phyloP scores from a whole-genome alignment of 345 rosid species.

The Syzygium jambos region DNA sequence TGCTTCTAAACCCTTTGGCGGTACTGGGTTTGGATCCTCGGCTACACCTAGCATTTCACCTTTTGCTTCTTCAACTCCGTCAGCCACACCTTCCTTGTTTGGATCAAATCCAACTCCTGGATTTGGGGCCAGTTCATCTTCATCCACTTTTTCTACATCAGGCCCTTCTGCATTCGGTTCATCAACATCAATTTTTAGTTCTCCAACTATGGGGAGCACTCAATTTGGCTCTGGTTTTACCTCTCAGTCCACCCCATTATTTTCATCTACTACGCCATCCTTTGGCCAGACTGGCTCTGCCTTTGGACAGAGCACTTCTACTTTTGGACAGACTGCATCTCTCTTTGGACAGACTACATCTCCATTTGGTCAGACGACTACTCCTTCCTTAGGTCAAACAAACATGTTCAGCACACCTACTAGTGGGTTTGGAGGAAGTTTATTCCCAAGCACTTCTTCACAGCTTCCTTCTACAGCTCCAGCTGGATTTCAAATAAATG shows the following conservation, averaged over 20 bases:
- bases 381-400: constrained; percentile 42
- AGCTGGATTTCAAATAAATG: constrained; percentile 42
- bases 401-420: constrained; percentile 46
- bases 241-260: constrained; percentile 55
- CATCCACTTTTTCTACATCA: constrained; percentile 38
- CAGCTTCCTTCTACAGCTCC: constrained; percentile 29
- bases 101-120: constrained; percentile 30
- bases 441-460: constrained; percentile 45
- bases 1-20: constrained; percentile 30
- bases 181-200: constrained; percentile 44
- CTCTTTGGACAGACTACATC: constrained; percentile 7
- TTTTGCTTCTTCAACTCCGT: constrained; percentile 38
- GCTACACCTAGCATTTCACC: constrained; percentile 17
- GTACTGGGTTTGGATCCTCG: constrained; percentile 30
- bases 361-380: constrained; percentile 15
- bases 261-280: constrained; percentile 31
- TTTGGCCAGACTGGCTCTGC: constrained; percentile 52
- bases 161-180: constrained; percentile 48
- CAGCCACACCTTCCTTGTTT: constrained; percentile 32
- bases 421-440: constrained; percentile 28
- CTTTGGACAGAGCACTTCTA: constrained; percentile 44
- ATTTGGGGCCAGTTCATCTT: constrained; percentile 35
- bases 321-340: constrained; percentile 25
- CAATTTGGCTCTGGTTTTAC: constrained; percentile 36
- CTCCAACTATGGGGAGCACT: constrained; percentile 32